Evolutionary conservation across 2,329 filamentous ascomycete genomes (phyloP).

Genomic region (Dendrostoma leiphaemia): DNA sequence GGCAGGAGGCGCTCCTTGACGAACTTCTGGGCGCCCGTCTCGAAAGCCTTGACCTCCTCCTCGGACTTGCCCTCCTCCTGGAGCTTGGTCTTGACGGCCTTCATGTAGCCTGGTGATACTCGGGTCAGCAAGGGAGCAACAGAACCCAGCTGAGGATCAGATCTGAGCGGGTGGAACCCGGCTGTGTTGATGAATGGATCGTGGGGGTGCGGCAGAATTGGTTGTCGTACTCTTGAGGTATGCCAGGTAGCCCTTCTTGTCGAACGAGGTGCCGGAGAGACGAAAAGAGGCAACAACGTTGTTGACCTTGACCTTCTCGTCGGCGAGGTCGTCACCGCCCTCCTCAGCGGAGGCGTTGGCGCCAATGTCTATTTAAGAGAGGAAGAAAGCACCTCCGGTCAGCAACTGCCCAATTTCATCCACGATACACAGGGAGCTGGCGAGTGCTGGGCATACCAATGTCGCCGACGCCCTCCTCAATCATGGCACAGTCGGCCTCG

Average conservation of each 20-base stretch:
- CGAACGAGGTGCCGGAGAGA: slow-evolving; percentile 72
- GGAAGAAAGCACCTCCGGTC: not conserved
- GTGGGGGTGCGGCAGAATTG: not conserved
- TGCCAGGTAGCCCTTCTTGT: slow-evolving; percentile 81
- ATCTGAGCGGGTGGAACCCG: not conserved
- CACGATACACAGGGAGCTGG: not conserved
- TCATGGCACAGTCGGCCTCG: slow-evolving; percentile 91
- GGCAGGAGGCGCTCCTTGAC: slow-evolving; percentile 78
- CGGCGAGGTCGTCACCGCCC: slow-evolving; percentile 73
- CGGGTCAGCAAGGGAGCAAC: too few relatives aligned
- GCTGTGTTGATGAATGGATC: not conserved
- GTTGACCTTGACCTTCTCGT: slow-evolving; percentile 72
- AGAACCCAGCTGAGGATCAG: too few relatives aligned
- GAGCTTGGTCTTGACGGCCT: slow-evolving; percentile 73
- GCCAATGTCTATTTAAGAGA: slow-evolving; percentile 64
- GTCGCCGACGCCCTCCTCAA: slow-evolving; percentile 71
- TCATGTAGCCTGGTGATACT: slow-evolving; percentile 69
- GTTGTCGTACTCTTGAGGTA: slow-evolving; percentile 76
- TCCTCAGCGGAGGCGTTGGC: slow-evolving; percentile 97
- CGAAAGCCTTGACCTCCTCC: slow-evolving; percentile 73
- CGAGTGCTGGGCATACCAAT: slow-evolving; percentile 68
- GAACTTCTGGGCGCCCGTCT: slow-evolving; percentile 69
- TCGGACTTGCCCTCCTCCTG: slow-evolving; percentile 55
- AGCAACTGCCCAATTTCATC: not conserved
- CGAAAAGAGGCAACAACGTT: slow-evolving; percentile 94